Base-by-base conservation (phyloP, 2,329 filamentous ascomycete species). In the Hymenoscyphus fructigenus region DNA sequence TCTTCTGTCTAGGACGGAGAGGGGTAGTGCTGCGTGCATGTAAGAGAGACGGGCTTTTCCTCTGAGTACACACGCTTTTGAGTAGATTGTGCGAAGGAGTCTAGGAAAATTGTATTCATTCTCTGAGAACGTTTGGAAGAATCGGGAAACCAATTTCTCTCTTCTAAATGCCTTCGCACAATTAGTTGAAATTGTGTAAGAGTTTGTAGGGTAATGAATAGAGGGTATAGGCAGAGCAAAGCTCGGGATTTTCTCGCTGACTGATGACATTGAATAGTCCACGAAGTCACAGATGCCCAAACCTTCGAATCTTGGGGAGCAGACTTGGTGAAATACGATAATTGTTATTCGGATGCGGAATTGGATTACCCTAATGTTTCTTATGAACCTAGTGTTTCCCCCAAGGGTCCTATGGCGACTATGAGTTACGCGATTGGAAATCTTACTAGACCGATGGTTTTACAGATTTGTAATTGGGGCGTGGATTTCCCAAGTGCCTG, bases 271-370 rank as follows among this genome's bases (percentile, higher is more conserved):
- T 14, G 14, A 17, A 38, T 17, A 38, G 36, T 38, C 36, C 36
- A 75, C 32, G 74, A 75, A 59, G 20, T 62, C 14, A 66, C 41
- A 17, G 70, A 74, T 66, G 70, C 69, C 1, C 59, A 65, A n/a
- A 71, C 72, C 2, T 73, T 73, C 57, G 71, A 68, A 1, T 67
- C 65, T 12, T 76, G 74, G 74, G 73, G 28, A 73, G 75, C 76
- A 64, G 76, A 78, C 65, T 73, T 77, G 3, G 64, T 83, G n/a
- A 83, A 83, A 76, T 83, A 78, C 63, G 78, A 78, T 62, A 77
- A 76, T 60, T 78, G 76, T 67, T 80, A 76, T 47, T 70, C 71
- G 0, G 69, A 72, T 60, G 73, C 75, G 56, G 76, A 78, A 50
- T 71, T 71, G 1, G 72, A 72, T 0, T 75, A 77, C 63, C 77